Percentiles rank a stretch among this genome's conserved stretches.
These are phyloP conservation scores for Peronospora destructor DNA, from an alignment of 352 stramenopile genomes.

Conservation along the genomic window DNA sequence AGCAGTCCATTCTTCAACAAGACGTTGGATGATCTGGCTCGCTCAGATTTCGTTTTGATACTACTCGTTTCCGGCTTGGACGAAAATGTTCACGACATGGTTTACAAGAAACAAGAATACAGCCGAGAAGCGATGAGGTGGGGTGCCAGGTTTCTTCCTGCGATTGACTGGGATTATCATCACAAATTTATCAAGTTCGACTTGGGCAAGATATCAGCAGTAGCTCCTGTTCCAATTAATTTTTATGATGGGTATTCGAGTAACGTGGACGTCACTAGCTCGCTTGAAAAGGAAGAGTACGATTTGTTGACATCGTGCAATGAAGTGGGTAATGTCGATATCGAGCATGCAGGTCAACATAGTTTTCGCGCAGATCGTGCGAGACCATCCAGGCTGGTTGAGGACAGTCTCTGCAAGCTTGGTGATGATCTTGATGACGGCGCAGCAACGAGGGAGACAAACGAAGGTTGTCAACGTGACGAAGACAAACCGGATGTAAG, in stretches of 20 bases:
- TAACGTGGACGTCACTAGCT: conserved; percentile 1
- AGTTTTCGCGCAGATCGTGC: not conserved
- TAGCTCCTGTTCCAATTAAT: conserved; percentile 14
- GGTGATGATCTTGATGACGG: conserved; percentile 5
- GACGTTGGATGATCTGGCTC: conserved; percentile 21
- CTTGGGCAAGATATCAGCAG: conserved; percentile 37
- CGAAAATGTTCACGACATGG: conserved; percentile 53
- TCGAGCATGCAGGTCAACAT: not conserved
- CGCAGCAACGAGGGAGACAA: conserved; percentile 2
- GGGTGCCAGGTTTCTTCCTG: conserved; percentile 33
- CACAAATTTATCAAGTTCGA: conserved; percentile 35
- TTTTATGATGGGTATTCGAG: not conserved
- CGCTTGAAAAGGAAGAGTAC: not conserved
- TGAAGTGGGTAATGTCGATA: not conserved
- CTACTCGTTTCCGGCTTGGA: conserved; percentile 54
- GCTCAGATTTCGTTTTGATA: conserved; percentile 46
- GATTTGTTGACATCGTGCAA: not conserved
- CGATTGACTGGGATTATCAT: conserved; percentile 34
- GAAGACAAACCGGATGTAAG: conserved; percentile 18
- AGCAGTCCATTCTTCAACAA: conserved; percentile 43
- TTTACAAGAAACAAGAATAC: conserved; percentile 52
- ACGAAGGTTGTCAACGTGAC: conserved; percentile 9
- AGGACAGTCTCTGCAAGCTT: conserved; percentile 6
- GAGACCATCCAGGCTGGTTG: conserved; percentile 5
- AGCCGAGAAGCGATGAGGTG: conserved; percentile 34